Percentiles rank a stretch among this genome's conserved stretches.
These are phyloP conservation scores for Ophiocordyceps australis DNA, from an alignment of 2,329 filamentous ascomycete species.

Conservation along the genomic window DNA sequence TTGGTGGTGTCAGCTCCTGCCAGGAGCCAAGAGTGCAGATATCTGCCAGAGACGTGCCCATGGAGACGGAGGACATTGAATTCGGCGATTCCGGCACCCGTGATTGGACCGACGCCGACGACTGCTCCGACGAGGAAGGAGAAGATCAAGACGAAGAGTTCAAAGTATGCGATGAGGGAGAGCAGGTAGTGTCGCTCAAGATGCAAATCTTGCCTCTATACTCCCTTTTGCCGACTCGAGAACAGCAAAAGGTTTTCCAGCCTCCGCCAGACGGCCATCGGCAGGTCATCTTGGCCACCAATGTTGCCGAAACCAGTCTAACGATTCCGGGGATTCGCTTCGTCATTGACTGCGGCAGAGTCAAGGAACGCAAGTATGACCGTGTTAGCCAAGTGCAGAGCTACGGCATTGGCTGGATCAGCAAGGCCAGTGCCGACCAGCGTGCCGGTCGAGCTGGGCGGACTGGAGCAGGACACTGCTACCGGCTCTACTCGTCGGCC, in stretches of 20 bases:
- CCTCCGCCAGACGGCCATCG: constrained; percentile 65
- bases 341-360: constrained; percentile 85
- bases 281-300: constrained; percentile 80
- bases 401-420: constrained; percentile 92
- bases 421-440: constrained; percentile 88
- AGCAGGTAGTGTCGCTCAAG: constrained; percentile 40
- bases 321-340: constrained; percentile 92
- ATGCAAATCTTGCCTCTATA: constrained; percentile 90
- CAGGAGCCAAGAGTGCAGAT: constrained; percentile 53
- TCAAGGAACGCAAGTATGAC: constrained; percentile 85
- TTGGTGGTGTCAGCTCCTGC: constrained; percentile 37
- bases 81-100: constrained; percentile 51
- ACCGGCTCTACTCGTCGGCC: constrained; percentile 83
- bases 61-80: constrained; percentile 78
- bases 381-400: constrained; percentile 81
- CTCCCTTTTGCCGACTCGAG: constrained; percentile 74
- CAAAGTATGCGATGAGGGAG: too few relatives aligned
- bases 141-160: constrained; percentile 51
- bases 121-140: constrained; percentile 37
- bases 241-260: constrained; percentile 85
- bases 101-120: constrained; percentile 39
- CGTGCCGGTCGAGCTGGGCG: constrained; percentile 84
- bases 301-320: constrained; percentile 91
- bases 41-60: constrained; percentile 55
- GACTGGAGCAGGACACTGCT: constrained; percentile 92